Base-by-base conservation (phyloP, 208 protist species). In the Wallacemonas rigidus region DNA sequence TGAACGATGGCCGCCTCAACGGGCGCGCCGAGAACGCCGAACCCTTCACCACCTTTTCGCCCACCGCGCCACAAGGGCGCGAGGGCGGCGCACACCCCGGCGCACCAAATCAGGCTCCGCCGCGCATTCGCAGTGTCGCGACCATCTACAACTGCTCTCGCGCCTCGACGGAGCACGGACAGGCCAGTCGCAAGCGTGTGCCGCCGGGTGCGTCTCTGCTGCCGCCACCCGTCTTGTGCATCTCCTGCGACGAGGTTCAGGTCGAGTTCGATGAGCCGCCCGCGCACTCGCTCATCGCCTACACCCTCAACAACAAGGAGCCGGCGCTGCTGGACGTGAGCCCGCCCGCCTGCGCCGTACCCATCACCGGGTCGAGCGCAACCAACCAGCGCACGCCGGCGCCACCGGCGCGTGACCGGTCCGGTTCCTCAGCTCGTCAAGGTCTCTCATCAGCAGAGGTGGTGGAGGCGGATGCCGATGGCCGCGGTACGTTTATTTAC, bases 281-380 rank as follows among this genome's bases (percentile, higher is more conserved):
- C 8, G 85, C 79, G 40, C 82, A 87, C 47, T 74, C 78, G 26
- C 67, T 85, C 44, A 86, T 95, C 48, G 87, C 82, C 35, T 95
- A 95, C 85, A 95, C 90, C 3, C 69, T 95, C 14, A 90, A 92
- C 73, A 67, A 82, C 67, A 88, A 75, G 2, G 87, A 95, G 76
- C 90, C 90, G 1, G 79, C 75, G 41, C 57, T 88, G 39, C 82
- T 67, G 35, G 86, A 92, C 51, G 81, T 91, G 11, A 60, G 72
- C 71, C 76, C 86, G 26, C 80, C 84, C 2, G 85, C 82, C 41
- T 89, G 82, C 38, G 76, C 81, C 17, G 81, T 39, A 38, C 70
- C 74, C 56, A 72, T 72, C 56, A 12, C 26, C 43, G 26, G 67
- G 57, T 2, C 26, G 26, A 26, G 26, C 0, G 26, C 26, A 0